Evolutionary conservation across 768 basidiomycete species (phyloP).

Genomic region (Termitomyces sp.): DNA sequence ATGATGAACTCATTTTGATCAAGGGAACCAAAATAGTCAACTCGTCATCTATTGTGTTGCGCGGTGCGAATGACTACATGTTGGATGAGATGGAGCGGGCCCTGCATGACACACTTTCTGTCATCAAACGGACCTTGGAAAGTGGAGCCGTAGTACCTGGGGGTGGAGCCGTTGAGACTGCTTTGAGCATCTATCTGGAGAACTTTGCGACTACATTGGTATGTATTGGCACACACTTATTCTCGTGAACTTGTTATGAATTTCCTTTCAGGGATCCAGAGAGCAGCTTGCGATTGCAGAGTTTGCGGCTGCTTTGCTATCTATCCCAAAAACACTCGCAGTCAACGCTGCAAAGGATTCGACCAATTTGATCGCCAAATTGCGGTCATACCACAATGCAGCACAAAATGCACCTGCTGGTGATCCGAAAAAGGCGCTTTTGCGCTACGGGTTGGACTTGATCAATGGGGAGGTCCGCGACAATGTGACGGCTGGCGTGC

Average conservation of each 20-base stretch:
- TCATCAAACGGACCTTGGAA: constrained; percentile 96
- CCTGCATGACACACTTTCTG: constrained; percentile 88
- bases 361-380: constrained; percentile 93
- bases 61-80: constrained; percentile 99
- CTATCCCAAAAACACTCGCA: constrained; percentile 95
- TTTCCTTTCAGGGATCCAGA: constrained; percentile 74
- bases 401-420: constrained; percentile 89
- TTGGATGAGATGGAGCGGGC: constrained; percentile 99
- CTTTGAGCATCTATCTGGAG: constrained; percentile 94
- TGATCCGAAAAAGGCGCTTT: constrained; percentile 86
- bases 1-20: constrained; percentile 95
- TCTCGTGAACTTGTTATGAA: constrained; percentile 7
- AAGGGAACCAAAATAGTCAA: constrained; percentile 97
- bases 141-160: constrained; percentile 95
- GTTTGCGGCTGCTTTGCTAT: constrained; percentile 87
- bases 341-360: constrained; percentile 99
- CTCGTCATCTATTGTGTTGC: constrained; percentile 87
- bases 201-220: constrained; percentile 98
- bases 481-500: constrained; percentile 88
- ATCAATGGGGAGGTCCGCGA: constrained; percentile 94
- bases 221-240: constrained; percentile 25
- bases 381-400: constrained; percentile 95
- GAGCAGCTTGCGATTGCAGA: constrained; percentile 99
- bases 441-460: constrained; percentile 94
- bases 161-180: constrained; percentile 96